phyloP scores from a whole-genome alignment of 108 stramenopile species.

The Pseudonitzschia pungens region DNA sequence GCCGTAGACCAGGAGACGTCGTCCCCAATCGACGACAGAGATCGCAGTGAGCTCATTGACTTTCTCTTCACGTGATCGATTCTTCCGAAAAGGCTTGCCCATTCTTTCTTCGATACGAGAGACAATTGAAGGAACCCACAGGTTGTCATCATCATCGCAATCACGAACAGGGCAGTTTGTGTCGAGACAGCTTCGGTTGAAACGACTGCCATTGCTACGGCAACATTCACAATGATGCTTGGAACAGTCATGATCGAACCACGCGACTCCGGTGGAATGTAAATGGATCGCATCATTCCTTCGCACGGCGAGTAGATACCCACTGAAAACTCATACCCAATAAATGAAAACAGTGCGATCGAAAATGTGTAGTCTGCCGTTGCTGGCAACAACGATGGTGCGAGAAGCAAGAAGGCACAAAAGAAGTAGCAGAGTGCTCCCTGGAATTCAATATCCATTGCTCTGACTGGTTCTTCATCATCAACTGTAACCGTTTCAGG shows the following conservation, averaged over 20 bases:
- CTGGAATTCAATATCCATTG: constrained; percentile 59
- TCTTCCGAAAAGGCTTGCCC: constrained; percentile 40
- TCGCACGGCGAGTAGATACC: constrained; percentile 68
- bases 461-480: constrained; percentile 42
- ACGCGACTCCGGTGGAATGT: constrained; percentile 51
- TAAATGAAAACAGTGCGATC: constrained; percentile 38
- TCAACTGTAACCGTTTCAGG: constrained; percentile 32
- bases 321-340: constrained; percentile 52
- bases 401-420: constrained; percentile 43
- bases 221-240: constrained; percentile 55
- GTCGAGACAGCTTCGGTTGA: constrained; percentile 39
- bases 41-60: constrained; percentile 22
- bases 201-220: constrained; percentile 47
- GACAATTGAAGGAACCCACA: constrained; percentile 45
- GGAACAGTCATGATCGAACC: constrained; percentile 63
- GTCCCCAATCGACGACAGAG: constrained; percentile 28
- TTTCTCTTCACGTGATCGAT: constrained; percentile 27
- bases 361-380: constrained; percentile 37
- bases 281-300: constrained; percentile 63
- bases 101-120: constrained; percentile 39
- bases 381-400: constrained; percentile 35
- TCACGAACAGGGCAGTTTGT: constrained; percentile 38
- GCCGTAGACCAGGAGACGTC: constrained; percentile 4
- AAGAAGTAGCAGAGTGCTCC: constrained; percentile 48
- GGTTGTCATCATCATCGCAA: constrained; percentile 43